Evolutionary conservation across 495 filamentous ascomycete species (phyloP), one percentile per base, ranked within the genome.

Genomic region (Aspergillus nanangensis): DNA sequence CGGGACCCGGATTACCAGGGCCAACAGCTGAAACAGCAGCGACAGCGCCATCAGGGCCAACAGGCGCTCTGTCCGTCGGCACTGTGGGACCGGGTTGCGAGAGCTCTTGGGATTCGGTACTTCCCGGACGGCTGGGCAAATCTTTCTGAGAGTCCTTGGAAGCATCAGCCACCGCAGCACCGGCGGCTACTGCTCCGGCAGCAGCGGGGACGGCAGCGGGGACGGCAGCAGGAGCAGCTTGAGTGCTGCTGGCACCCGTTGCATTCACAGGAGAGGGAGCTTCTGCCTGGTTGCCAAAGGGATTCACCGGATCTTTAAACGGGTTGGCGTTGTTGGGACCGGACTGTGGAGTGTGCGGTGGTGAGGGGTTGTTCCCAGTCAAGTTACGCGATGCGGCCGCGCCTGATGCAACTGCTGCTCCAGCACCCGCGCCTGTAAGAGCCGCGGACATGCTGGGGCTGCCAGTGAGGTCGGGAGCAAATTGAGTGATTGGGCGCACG

Each of bases 401-500:
- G 20, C 62, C 57, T 41, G 54, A 56, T 33, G 62, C 58, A 43
- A 56, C 56, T 25, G 70, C 54, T 37, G 50, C 56, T 2, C 42
- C 57, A 20, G 64, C 68, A 11, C 70, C 62, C 57, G 62, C 67
- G 41, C 69, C 50, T 44, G 58, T 60, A 45, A 76, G 51, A 23
- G 61, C 50, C 42, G 67, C 60, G n/a, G 50, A 46, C 23, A 40
- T 41, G 14, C 57, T 66, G 58, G 57, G 65, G 53, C 45, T 70
- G 67, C 27, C 56, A 50, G 44, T 64, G 32, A 90, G 71, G 48
- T 79, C 83, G 8, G 90, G 90, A 10, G 85, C 75, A 62, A 97
- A 94, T 55, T 95, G 83, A 44, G 90, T 92, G 24, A 95, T 79
- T 0, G 91, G 93, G 29, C 89, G 84, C 39, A 96, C 76, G 53